Percentiles rank a stretch among this genome's conserved stretches.
Conservation (phyloP, 139 green algal species). For the Microglena sp. region DNA sequence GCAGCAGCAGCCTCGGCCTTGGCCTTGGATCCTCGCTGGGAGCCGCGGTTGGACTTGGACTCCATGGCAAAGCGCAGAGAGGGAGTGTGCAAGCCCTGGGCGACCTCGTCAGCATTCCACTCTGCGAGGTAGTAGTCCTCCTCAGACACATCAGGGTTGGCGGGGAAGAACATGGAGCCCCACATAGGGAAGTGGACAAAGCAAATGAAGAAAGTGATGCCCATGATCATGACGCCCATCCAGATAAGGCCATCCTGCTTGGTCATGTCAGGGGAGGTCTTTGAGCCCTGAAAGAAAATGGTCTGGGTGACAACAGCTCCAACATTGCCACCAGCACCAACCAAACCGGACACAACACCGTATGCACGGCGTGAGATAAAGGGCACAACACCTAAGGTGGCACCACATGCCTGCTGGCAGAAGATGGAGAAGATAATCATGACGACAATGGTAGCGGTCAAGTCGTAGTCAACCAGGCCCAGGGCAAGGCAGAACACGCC, state of each 20-base stretch:
- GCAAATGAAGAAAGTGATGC: conserved; percentile 50
- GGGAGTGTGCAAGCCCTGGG: conserved; percentile 38
- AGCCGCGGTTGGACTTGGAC: conserved; percentile 21
- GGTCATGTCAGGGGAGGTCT: conserved; percentile 4
- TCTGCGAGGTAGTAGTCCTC: conserved; percentile 80
- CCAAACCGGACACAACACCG: conserved; percentile 77
- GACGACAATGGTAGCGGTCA: conserved; percentile 63
- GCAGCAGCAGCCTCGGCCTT: no score
- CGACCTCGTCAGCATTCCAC: conserved; percentile 41
- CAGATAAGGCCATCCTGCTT: conserved; percentile 37
- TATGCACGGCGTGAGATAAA: conserved; percentile 76
- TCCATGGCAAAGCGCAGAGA: conserved; percentile 53
- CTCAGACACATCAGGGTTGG: conserved; percentile 56
- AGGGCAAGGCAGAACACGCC: conserved; percentile 74
- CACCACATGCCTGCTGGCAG: conserved; percentile 52
- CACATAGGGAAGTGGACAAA: conserved; percentile 88
- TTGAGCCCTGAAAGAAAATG: conserved; percentile 69
- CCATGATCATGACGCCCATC: conserved; percentile 82
- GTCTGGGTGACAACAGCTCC: conserved; percentile 77
- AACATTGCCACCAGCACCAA: conserved; percentile 85
- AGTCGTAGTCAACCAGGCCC: conserved; percentile 41
- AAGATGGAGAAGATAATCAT: conserved; percentile 81
- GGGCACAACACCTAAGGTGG: conserved; percentile 76
- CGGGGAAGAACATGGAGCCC: conserved; percentile 72
- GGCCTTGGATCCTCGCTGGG: background rate